These are phyloP conservation scores for Sindora glabra DNA, from an alignment of 306 rosid genomes.

Conservation along the genomic window DNA sequence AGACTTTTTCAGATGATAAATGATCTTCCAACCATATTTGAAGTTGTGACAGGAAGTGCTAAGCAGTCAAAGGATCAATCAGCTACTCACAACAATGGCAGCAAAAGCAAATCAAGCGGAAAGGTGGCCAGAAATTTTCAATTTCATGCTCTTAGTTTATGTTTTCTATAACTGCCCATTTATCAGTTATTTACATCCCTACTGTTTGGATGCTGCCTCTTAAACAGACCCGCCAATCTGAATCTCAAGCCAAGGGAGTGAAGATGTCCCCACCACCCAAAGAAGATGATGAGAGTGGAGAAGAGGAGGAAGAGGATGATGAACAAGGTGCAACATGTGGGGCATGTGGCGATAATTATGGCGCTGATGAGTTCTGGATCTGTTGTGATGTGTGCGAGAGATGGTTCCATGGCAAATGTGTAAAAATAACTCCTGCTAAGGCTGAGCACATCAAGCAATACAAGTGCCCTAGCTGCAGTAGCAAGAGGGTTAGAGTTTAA, in stretches of 20 bases:
- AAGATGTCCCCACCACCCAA: conserved; percentile 83
- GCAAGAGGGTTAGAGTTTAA: conserved; percentile 46
- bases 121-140: conserved; percentile 39
- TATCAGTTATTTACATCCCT: conserved; percentile 18
- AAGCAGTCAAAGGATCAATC: conserved; percentile 64
- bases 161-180: conserved; percentile 3
- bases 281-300: conserved; percentile 95
- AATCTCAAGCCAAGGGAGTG: conserved; percentile 70
- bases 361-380: conserved; percentile 84
- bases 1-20: conserved; percentile 97
- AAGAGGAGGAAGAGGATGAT: conserved; percentile 84
- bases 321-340: conserved; percentile 95
- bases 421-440: conserved; percentile 86
- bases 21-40: conserved; percentile 92
- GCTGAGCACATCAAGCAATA: conserved; percentile 60
- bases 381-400: conserved; percentile 85
- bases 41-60: conserved; percentile 71
- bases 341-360: conserved; percentile 84
- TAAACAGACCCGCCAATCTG: conserved; percentile 72
- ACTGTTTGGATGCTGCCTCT: conserved; percentile 25
- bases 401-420: conserved; percentile 95
- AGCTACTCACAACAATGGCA: conserved; percentile 63
- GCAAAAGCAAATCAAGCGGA: conserved; percentile 74
- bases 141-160: not conserved
- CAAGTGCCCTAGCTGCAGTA: conserved; percentile 56